Conservation (phyloP, 1,139 yeast genomes). For the Pichia sp. region DNA sequence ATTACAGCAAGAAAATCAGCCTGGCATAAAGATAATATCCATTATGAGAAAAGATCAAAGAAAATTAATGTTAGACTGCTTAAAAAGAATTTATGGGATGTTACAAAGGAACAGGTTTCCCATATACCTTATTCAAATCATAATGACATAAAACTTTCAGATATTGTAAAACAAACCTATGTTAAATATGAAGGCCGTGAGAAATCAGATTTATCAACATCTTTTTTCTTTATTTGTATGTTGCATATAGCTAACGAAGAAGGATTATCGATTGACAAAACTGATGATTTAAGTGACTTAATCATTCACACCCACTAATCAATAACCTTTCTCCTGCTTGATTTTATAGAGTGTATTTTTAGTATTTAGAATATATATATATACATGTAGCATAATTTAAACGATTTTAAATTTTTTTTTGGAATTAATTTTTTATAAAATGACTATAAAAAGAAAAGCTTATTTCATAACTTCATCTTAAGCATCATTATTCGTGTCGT, state of each 20-base stretch:
- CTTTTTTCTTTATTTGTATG: constrained; percentile 80
- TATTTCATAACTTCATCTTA: too few relatives aligned
- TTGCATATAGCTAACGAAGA: constrained; percentile 87
- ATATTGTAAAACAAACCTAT: constrained; percentile 44
- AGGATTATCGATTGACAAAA: constrained; percentile 59
- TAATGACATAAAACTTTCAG: constrained; percentile 26
- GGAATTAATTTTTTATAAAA: too few relatives aligned
- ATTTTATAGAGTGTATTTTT: neutral
- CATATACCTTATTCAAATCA: constrained; percentile 2
- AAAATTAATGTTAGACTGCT: constrained; percentile 73
- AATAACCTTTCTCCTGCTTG: neutral
- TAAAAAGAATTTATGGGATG: constrained; percentile 78
- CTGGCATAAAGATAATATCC: constrained; percentile 30
- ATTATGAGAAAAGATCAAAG: constrained; percentile 75
- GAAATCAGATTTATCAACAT: constrained; percentile 67
- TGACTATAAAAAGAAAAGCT: too few relatives aligned
- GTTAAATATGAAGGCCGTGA: constrained; percentile 46
- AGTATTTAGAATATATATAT: neutral
- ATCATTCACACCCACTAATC: constrained; percentile 28
- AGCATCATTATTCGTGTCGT: too few relatives aligned
- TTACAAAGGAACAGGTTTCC: constrained; percentile 11
- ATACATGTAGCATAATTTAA: neutral
- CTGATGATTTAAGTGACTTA: constrained; percentile 52
- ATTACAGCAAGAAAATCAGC: constrained; percentile 3
- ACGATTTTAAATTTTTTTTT: too few relatives aligned